Base-by-base conservation (phyloP, 1,284 basidiomycete species). In the Puccinia triticina region DNA sequence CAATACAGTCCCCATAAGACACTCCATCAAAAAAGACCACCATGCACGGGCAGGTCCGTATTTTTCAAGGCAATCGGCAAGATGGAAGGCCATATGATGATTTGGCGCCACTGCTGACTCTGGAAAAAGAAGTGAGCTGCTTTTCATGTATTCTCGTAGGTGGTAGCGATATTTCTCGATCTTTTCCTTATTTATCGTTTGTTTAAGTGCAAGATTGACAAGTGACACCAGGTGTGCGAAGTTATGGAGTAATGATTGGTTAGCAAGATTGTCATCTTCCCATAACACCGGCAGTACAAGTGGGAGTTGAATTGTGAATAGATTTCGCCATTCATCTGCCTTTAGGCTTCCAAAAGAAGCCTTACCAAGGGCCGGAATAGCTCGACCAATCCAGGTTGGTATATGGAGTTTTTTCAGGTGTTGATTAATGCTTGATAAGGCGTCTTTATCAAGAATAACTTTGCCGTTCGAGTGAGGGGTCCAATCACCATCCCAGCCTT, bases 311-410 rank as follows among this genome's bases (percentile, higher is more conserved):
- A 74, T 57, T 50, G 78, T 74, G 29, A 81, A 72, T 1, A 81
- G 40, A 26, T 61, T 81, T 32, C 78, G 4, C 71, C 78, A 81
- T 26, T 81, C 43, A 26, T 81, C 57, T 1, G 78, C 78, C 29
- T 82, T 82, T 7, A 82, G 50, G 34, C 53, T 23, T 12, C 71
- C 59, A 69, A 53, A 81, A 8, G 69, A 73, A 43, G 53, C 72
- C 37, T 82, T 82, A 7, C 80, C 80, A 57, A 82, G 59, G n/a
- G 40, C 61, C 10, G 73, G 80, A 34, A 74, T 75, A 4, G 72
- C 71, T 37, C 61, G 26, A 7, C n/a, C 37, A 48, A 82, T 76
- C 72, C 71, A 82, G 14, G 37, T 75, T 2, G 80, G 80, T 4
- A 75, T 76, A 14, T 57, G 64, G 5, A 75, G 40, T 14, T 26